These are phyloP conservation scores for Cronartium quercuum DNA, from an alignment of 1,284 basidiomycete species.

Conservation along the genomic window DNA sequence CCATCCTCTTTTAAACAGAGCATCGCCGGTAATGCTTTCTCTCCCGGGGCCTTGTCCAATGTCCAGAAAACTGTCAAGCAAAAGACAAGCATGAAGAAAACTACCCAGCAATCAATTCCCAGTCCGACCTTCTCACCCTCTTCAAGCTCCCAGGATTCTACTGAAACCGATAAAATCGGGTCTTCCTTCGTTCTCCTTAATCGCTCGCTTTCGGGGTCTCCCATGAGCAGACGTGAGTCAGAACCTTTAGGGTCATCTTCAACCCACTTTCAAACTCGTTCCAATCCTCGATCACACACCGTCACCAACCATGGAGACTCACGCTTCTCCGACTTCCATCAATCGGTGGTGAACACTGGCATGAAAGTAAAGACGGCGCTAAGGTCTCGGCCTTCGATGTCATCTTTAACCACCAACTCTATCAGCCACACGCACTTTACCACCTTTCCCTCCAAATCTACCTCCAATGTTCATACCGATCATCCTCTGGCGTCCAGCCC, in stretches of 20 bases:
- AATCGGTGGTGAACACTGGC: background rate
- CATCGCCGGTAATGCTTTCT: background rate
- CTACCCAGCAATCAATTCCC: background rate
- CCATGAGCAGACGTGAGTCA: background rate
- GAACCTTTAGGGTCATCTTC: background rate
- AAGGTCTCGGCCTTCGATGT: background rate
- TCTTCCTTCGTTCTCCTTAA: background rate
- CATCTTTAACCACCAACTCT: background rate
- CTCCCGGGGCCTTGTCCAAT: background rate
- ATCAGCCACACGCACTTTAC: background rate
- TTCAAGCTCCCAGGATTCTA: background rate
- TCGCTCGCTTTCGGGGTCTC: background rate
- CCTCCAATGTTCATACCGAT: background rate
- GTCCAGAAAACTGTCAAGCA: background rate
- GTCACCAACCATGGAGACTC: background rate
- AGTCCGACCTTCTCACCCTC: background rate
- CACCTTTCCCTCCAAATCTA: background rate
- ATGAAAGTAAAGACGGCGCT: background rate
- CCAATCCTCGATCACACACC: background rate
- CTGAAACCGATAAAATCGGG: background rate
- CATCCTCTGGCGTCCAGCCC: background rate
- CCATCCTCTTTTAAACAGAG: slow-evolving; percentile 9
- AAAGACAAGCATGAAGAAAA: background rate
- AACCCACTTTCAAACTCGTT: background rate
- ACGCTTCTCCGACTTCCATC: background rate